Base-by-base conservation (phyloP, 2,329 filamentous ascomycete species). In the Apiospora rasikravindrae region DNA sequence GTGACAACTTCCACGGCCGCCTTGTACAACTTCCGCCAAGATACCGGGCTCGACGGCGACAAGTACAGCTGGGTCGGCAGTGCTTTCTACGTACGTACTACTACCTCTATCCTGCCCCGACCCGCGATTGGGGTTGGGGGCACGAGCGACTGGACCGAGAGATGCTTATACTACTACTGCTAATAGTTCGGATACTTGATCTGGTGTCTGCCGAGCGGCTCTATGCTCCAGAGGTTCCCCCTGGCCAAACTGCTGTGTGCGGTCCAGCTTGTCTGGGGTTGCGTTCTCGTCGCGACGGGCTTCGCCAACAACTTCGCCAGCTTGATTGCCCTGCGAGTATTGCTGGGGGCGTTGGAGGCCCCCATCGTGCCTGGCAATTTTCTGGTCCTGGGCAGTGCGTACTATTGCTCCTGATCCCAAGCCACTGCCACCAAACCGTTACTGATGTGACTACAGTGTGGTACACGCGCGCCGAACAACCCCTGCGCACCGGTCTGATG, bases 141-240 rank as follows among this genome's bases (percentile, higher is more conserved):
- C 7, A n/a, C n/a, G 47, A 64, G 40, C 6, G 24, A 16, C 26
- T 51, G 14, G 13, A 42, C 10, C 8, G 10, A 10, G 1, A 5
- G 24, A 19, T 14, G 33, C 14, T 29, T 13, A 45, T 26, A 8
- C 49, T 8, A 67, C 14, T 29, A 71, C 29, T 57, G 73, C 2
- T n/a, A n/a, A n/a, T 14, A 78, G 76, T 81, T 82, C 49, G 80
- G 81, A 26, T 83, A 83, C 68, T 75, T 83, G 29, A 69, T 81
- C 44, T 79, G 77, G 72, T 80, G 80, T 66, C 79, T 82, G 11
- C 81, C 80, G 19, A 77, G 76, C n/a, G 77, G 77, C 26, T 75
- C 72, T 33, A 71, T 82, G 0, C 74, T 82, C 19, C 81, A 82
- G 71, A 76, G 75, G n/a, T 78, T 82, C 49, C 81, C 81, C 10